Conservation (phyloP, 1,139 yeast species). For the Suzukiozyma palmioleophila region DNA sequence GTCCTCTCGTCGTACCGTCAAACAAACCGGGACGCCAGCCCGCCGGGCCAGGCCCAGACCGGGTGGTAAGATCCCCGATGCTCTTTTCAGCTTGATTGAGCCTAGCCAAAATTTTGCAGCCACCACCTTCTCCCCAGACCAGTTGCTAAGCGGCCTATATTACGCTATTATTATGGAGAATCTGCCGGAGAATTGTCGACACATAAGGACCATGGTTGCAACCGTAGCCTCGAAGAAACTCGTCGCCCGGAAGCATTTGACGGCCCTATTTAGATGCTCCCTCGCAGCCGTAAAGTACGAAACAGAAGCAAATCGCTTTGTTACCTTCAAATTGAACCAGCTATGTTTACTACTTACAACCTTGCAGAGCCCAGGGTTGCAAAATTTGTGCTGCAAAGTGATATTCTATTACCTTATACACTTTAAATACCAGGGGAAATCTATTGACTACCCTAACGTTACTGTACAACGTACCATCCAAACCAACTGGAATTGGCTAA, state of each 20-base stretch:
- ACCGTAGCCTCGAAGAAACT: not conserved
- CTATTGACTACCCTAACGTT: not conserved
- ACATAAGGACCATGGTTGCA: not conserved
- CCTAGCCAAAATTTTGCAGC: too few species aligned
- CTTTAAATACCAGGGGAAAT: not conserved
- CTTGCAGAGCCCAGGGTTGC: not conserved
- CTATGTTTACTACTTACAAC: not conserved
- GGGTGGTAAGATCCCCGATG: too few species aligned
- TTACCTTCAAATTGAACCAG: not conserved
- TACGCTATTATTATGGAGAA: not conserved
- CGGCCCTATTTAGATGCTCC: not conserved
- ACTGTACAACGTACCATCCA: not conserved
- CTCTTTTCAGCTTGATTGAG: too few species aligned
- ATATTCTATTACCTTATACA: conserved; percentile 1
- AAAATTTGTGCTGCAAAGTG: not conserved
- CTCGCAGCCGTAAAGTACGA: not conserved
- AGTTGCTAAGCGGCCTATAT: not conserved
- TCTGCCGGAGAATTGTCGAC: not conserved
- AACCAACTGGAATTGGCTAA: not conserved
- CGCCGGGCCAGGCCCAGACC: too few species aligned
- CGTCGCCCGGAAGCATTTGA: not conserved
- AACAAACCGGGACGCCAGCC: too few species aligned
- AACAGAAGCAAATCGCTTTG: not conserved
- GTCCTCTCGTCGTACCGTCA: too few species aligned
- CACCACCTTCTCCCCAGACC: not conserved